Evolutionary conservation across 2,329 filamentous ascomycete species (phyloP).

Genomic region (Cladosporium sp.): DNA sequence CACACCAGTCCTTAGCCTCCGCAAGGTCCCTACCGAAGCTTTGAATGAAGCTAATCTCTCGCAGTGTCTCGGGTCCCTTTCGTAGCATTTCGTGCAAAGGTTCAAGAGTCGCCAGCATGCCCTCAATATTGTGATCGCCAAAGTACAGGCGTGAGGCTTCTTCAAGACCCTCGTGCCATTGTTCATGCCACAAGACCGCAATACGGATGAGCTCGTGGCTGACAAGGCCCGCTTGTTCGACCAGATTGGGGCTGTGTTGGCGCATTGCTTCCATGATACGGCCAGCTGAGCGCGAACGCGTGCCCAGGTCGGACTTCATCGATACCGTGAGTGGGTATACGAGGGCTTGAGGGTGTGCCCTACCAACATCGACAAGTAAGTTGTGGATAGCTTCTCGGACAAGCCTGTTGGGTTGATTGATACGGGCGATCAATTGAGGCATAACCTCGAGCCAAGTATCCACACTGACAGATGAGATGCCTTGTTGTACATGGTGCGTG

Average conservation of each 20-base stretch:
- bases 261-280: constrained; percentile 98
- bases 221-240: constrained; percentile 91
- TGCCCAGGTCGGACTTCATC: constrained; percentile 88
- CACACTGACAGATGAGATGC: constrained; percentile 85
- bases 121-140: constrained; percentile 93
- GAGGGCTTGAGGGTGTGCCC: constrained; percentile 89
- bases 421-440: constrained; percentile 91
- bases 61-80: constrained; percentile 82
- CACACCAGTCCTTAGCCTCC: constrained; percentile 94
- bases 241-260: constrained; percentile 84
- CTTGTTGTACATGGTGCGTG: constrained; percentile 81
- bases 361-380: constrained; percentile 84
- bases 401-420: constrained; percentile 88
- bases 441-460: constrained; percentile 99
- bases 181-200: constrained; percentile 95
- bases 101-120: constrained; percentile 88
- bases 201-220: constrained; percentile 96
- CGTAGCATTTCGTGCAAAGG: constrained; percentile 91
- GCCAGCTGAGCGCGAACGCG: constrained; percentile 79
- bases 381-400: constrained; percentile 91
- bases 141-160: constrained; percentile 97
- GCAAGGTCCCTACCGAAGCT: constrained; percentile 93
- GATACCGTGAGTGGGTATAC: constrained; percentile 97
- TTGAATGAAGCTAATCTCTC: constrained; percentile 96
- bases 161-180: constrained; percentile 97